Evolutionary conservation across 1,284 basidiomycete species (phyloP), one percentile per base, ranked within the genome.

Genomic region (Ceratobasidium sp.): DNA sequence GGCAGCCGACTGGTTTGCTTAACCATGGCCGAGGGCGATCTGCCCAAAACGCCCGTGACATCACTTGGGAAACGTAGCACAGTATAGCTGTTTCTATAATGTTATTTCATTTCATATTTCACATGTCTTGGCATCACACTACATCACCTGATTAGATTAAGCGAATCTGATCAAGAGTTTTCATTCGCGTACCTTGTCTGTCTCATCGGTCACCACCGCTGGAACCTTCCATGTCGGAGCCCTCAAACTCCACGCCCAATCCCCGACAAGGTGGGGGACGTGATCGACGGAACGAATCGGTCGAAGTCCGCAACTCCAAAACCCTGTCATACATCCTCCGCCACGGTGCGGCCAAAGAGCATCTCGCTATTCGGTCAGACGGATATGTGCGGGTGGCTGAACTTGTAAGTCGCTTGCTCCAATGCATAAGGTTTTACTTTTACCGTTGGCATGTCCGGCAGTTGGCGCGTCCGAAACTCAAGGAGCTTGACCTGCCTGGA

Each of bases 1-100:
- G 92, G 91, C 8, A 92, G 87, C 40, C 83, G 94, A 13, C 78
- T 96, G 75, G 95, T 92, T 6, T 94, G 93, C 75, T 80, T 94
- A 35, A 83, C 87, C 3, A 76, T 93, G 45, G 90, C 88, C 2
- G 88, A 88, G 72, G 85, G 85, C 5, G 84, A 85, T 12, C 64
- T 53, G 1, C 17, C 52, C 34, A 55, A 55, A 27, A 1, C 38
- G 3, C 47, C 53, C 13, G 22, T 35, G 34, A 34, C 52, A 35
- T n/a, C 35, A 17, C 52, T 55, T 17, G 64, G 52, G 32, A 68
- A 68, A 55, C 50, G 64, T 22, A 47, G 15, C 25, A 42, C 40
- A 8, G 35, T 42, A 22, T 25, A 43, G 25, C 40, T 40, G 10
- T 40, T 40, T 17, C 17, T 40, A 17, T 40, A 40, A 40, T 40